Base-by-base conservation (phyloP, 768 basidiomycete species). In the Leccinum obscurum region DNA sequence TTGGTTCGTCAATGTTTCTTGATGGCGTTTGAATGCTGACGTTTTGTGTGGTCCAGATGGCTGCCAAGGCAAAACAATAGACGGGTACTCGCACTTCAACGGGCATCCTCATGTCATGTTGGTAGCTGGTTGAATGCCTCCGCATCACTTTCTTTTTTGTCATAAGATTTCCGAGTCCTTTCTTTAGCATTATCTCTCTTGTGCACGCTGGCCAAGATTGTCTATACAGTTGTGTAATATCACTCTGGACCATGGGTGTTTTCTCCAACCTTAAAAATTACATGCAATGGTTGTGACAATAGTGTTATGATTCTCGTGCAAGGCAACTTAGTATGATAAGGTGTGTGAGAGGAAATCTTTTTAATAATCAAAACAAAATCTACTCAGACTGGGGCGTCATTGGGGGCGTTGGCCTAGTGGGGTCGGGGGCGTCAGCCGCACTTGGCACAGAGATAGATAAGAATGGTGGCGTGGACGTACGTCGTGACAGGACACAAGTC, bases 51-150 rank as follows among this genome's bases (percentile, higher is more conserved):
- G 52, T 58, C 14, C 65, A 87, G 86, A 89, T 89, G 88, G 88
- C 87, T 62, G 79, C 85, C 62, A 84, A 82, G 75, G 85, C 86
- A 51, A 87, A 82, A 72, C 70, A 73, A 50, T 77, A 70, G 66
- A 70, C 30, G 61, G 46, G 58, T 68, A 66, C 56, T 56, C 60
- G 26, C 56, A 63, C 59, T 54, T 48, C 44, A 2, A 41, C 41
- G 37, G 4, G 13, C 48, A 44, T 57, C 50, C 9, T 54, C 44
- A 8, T 41, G 39, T n/a, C 39, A n/a, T 41, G 39, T 41, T 17
- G 39, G 39, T 41, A 8, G 8, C 9, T 17, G 39, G 9, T 7
- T 2, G 44, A 35, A 46, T 17, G 8, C 55, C 54, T 35, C 30
- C 57, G 56, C 54, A 57, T 54, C 28, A 57, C 34, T 51, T 30